Evolutionary conservation across 2,329 filamentous ascomycete genomes (phyloP), one percentile per base, ranked within the genome.

Genomic region (Phaeosphaeria sp.): DNA sequence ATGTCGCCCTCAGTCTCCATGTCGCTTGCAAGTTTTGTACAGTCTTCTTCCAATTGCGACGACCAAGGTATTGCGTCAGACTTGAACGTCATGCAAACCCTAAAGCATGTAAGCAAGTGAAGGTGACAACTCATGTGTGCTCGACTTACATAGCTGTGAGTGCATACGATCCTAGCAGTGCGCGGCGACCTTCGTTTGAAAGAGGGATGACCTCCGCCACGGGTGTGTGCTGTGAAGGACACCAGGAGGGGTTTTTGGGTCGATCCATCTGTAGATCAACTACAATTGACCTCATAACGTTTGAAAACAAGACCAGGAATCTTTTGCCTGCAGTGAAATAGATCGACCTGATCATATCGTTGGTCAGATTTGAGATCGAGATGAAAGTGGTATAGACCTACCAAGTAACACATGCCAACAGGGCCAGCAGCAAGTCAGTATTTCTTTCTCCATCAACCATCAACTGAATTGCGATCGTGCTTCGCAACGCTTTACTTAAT

Each of bases 11-110:
- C 74, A 22, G 77, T 77, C 54, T 87, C 83, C 7, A 78, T 78
- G 1, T 79, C 73, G 17, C 79, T 74, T 4, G 78, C 74, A 0
- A 89, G 73, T 1, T 79, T 61, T 4, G 78, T 71, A 1, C 89
- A 74, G 36, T 81, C 85, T 36, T 88, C 85, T 27, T 87, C 85
- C 78, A 89, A 82, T 51, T 87, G 81, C 1, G 81, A 63, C 0
- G 82, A 87, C 87, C 87, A 90, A 2, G 77, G 78, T 49, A 89
- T 75, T 1, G 80, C 66, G 51, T 87, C 84, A 49, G 80, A 53
- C 5, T 57, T 50, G 52, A 61, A 52, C 6, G 51, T 56, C 2
- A 51, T 56, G 3, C 67, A 64, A 3, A 73, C 65, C 3, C 69
- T 69, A 47, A 53, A 33, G 49, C 13, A 40, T 17, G 21, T 18